Conservation (phyloP, 352 stramenopile species). For the Pythium aphanidermatum region DNA sequence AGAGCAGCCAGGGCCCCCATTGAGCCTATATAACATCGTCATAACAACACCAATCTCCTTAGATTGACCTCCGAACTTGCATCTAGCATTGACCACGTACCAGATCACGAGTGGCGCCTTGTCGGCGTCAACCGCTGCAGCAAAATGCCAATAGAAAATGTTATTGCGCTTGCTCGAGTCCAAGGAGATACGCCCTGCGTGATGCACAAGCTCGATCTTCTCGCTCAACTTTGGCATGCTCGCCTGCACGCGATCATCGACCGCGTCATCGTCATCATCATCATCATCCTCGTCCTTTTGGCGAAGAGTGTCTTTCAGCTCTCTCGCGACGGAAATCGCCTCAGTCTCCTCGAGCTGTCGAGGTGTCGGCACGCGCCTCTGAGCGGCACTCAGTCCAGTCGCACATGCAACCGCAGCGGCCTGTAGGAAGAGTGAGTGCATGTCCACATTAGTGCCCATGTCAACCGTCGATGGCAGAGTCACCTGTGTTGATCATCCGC, state of each 20-base stretch:
- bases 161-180: constrained; percentile 38
- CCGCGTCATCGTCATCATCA: not conserved
- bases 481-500: too few relatives aligned
- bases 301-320: too few relatives aligned
- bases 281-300: constrained; percentile 3
- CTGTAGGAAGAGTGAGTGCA: too few relatives aligned
- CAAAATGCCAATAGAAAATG: constrained; percentile 84
- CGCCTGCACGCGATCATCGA: constrained; percentile 32
- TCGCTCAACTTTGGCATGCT: constrained; percentile 49
- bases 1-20: constrained; percentile 75
- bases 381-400: too few relatives aligned
- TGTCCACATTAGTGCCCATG: too few relatives aligned
- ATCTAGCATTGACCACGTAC: constrained; percentile 17
- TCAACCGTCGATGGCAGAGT: too few relatives aligned
- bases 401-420: too few relatives aligned
- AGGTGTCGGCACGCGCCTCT: too few relatives aligned
- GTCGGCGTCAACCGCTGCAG: constrained; percentile 34
- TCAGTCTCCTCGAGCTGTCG: too few relatives aligned
- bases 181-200: constrained; percentile 55
- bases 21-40: constrained; percentile 32
- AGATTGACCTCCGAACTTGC: not conserved
- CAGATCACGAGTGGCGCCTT: constrained; percentile 64
- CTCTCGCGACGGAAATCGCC: too few relatives aligned
- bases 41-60: not conserved
- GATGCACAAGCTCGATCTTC: constrained; percentile 46